These are phyloP conservation scores for Fusarium sulawesiense DNA, from an alignment of 2,329 filamentous ascomycete species.

Conservation along the genomic window DNA sequence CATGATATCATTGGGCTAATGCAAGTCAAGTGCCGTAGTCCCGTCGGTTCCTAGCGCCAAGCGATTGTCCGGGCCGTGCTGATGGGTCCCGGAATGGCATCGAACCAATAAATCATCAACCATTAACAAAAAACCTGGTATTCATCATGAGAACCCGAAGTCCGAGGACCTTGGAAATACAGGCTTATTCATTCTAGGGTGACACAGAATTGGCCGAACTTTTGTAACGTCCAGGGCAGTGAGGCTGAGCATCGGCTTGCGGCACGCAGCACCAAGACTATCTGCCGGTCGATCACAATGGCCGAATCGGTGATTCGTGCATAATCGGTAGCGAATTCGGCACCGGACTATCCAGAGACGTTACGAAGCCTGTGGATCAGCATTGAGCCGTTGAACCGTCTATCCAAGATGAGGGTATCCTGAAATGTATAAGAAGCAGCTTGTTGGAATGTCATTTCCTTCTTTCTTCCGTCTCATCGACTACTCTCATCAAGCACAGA, in stretches of 20 bases:
- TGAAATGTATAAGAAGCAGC: background rate
- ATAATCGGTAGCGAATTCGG: background rate
- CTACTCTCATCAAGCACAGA: background rate
- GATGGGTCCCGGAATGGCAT: background rate
- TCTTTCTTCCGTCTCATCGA: background rate
- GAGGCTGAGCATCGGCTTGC: background rate
- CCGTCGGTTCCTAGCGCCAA: conserved; percentile 9
- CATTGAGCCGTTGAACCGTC: background rate
- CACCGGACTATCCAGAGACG: background rate
- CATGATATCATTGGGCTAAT: background rate
- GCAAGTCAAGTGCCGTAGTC: conserved; percentile 15
- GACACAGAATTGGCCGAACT: background rate
- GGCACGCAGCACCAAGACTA: background rate
- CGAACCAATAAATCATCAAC: background rate
- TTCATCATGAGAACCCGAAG: background rate
- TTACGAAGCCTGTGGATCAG: background rate
- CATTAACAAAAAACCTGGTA: background rate
- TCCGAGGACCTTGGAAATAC: background rate
- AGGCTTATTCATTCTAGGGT: background rate
- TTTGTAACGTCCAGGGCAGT: background rate
- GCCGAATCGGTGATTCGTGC: background rate
- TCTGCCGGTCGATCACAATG: background rate
- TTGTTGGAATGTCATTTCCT: background rate
- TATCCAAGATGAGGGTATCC: background rate
- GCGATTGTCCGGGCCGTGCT: conserved; percentile 8